Conservation (phyloP, 163 green algal species). For the Scenedesmus sp. region DNA sequence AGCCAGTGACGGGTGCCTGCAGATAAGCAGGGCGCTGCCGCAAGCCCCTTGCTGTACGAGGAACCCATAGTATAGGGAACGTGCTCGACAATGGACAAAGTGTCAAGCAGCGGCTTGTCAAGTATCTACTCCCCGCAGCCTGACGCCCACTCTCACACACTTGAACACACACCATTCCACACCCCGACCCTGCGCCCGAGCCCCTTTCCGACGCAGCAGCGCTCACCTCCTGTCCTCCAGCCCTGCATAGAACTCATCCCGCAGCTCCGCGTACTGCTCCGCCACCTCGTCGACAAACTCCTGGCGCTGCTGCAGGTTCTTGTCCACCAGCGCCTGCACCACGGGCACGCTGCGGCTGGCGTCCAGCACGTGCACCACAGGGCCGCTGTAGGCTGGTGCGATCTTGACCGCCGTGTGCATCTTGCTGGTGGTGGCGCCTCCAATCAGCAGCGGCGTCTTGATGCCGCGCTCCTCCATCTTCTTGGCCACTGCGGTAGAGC, state of each 20-base stretch:
- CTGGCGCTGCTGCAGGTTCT: slow-evolving; percentile 70
- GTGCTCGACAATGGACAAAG: no score
- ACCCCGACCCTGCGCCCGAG: background rate
- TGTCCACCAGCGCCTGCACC: slow-evolving; percentile 90
- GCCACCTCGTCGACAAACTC: slow-evolving; percentile 87
- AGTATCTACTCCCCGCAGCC: no score
- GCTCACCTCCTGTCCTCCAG: slow-evolving; percentile 93
- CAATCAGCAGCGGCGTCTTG: slow-evolving; percentile 94
- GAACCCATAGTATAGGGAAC: no score
- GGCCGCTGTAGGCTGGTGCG: slow-evolving; percentile 90
- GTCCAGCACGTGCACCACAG: slow-evolving; percentile 97
- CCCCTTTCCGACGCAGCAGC: background rate
- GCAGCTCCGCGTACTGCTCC: slow-evolving; percentile 96
- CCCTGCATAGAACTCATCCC: slow-evolving; percentile 97
- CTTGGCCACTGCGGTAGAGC: slow-evolving; percentile 80
- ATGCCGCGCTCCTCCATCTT: slow-evolving; percentile 95
- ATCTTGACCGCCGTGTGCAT: slow-evolving; percentile 99
- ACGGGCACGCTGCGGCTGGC: slow-evolving; percentile 95
- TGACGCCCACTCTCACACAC: no score
- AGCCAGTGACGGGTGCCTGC: background rate
- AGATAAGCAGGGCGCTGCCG: background rate
- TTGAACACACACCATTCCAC: no score
- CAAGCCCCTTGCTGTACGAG: background rate
- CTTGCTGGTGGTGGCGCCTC: slow-evolving; percentile 97
- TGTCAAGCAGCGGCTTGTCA: background rate